Base-by-base conservation (phyloP, 768 basidiomycete species). In the Lactifluus volemus region DNA sequence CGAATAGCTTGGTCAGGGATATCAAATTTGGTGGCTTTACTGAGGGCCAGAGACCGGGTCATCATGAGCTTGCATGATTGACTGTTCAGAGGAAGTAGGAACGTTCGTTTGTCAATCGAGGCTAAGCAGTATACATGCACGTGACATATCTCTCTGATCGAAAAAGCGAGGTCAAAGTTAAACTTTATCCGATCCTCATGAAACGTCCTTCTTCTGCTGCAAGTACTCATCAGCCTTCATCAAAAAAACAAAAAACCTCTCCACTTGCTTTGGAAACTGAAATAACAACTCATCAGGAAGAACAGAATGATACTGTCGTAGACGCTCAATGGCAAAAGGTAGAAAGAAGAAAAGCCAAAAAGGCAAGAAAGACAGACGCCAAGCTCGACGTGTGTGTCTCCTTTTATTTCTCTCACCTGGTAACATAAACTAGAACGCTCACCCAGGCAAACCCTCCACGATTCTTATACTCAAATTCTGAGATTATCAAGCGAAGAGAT, bases 401-500 rank as follows among this genome's bases (percentile, higher is more conserved):
- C 66, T 42, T n/a, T 66, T 58, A 49, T 49, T 55, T 63, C 4
- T 65, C 50, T 3, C 38, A 34, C 34, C 10, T 36, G 12, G 38
- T 38, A 11, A 38, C 3, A 15, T 55, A 53, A 53, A 56, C 52
- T 57, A 34, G 45, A 12, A 61, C 68, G 67, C 42, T 66, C 64
- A 9, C 32, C 38, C 70, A 86, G 80, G 70, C 75, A 14, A 78
- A 74, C n/a, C 78, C 80, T 42, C 89, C 92, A 0, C 74, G 81
- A 59, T 95, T 96, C 72, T 83, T 92, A 79, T 96, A 93, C 66
- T 81, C 83, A 39, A 88, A 84, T 65, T 74, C 76, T 14, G 91
- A 92, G 63, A 94, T 95, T 60, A 67, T 79, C 49, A 87, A 81
- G 70, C 75, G 89, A 57, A 84, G 81, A 39, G 80, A 86, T 66